phyloP scores from a whole-genome alignment of 2,329 filamentous ascomycete species.

The Curvularia sp. region DNA sequence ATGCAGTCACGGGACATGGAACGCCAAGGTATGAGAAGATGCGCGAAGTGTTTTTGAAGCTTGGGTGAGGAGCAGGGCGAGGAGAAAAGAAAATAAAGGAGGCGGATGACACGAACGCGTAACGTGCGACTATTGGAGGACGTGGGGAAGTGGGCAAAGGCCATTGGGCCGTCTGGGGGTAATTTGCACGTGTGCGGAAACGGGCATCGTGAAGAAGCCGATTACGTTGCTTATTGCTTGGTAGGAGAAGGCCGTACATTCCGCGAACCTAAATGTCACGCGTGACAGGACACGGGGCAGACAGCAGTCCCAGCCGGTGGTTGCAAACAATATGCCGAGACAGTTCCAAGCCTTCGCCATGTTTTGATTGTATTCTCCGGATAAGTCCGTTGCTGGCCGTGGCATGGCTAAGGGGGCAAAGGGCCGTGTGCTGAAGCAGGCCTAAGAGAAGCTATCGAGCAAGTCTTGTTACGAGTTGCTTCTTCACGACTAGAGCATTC shows the following conservation, averaged over 20 bases:
- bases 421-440: neutral
- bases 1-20: constrained; percentile 37
- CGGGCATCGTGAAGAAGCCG: constrained; percentile 2
- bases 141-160: constrained; percentile 3
- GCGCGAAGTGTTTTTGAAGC: constrained; percentile 23
- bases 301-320: neutral
- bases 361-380: constrained; percentile 11
- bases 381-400: neutral
- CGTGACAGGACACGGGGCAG: constrained; percentile 3
- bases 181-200: neutral
- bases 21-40: constrained; percentile 28
- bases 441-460: neutral
- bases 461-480: neutral
- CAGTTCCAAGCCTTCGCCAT: neutral
- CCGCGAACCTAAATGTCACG: neutral
- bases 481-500: neutral
- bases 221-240: constrained; percentile 3
- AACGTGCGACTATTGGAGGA: neutral
- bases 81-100: neutral
- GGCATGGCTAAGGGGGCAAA: neutral
- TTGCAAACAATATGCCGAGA: constrained; percentile 9
- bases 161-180: neutral
- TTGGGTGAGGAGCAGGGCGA: neutral
- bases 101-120: constrained; percentile 2
- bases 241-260: neutral